Conservation (phyloP, 176 grass and related monocot species). For the Triticum urartu region DNA sequence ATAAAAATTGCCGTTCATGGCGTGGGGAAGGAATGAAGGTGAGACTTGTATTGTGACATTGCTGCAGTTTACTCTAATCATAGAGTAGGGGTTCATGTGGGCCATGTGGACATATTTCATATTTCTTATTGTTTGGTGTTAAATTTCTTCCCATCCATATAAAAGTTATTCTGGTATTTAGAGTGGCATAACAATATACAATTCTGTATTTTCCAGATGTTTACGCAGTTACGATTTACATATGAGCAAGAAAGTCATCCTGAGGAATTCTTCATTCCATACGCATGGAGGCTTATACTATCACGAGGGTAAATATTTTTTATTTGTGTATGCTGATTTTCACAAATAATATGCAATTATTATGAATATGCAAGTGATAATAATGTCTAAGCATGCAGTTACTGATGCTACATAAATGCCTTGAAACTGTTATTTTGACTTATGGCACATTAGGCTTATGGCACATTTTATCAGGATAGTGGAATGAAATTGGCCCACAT, state of each 20-base stretch:
- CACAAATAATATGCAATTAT: slow-evolving; percentile 5
- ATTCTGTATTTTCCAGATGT: slow-evolving; percentile 74
- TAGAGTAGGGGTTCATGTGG: not conserved
- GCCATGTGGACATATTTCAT: not conserved
- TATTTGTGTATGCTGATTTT: slow-evolving; percentile 20
- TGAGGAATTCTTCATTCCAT: slow-evolving; percentile 99
- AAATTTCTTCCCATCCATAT: not conserved
- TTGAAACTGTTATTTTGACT: slow-evolving; percentile 22
- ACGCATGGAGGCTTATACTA: slow-evolving; percentile 91
- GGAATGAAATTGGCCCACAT: not conserved
- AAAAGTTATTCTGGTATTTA: slow-evolving; percentile 22
- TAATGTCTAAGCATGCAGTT: not conserved
- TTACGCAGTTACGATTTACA: slow-evolving; percentile 94
- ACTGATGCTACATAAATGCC: slow-evolving; percentile 1
- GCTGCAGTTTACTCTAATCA: not conserved
- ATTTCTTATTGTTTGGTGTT: not conserved
- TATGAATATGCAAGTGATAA: not conserved
- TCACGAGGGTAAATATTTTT: slow-evolving; percentile 65
- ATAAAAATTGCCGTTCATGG: slow-evolving; percentile 89
- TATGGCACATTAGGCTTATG: not conserved
- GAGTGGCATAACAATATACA: slow-evolving; percentile 28
- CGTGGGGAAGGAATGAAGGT: slow-evolving; percentile 98
- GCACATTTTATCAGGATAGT: not conserved
- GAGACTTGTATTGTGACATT: not conserved
- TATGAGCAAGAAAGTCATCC: slow-evolving; percentile 99